A percentile compares a stretch with the other conserved stretches of the same genome.
These are phyloP conservation scores for Aureobasidium subglaciale DNA, from an alignment of 2,329 filamentous ascomycete species.

Conservation along the genomic window DNA sequence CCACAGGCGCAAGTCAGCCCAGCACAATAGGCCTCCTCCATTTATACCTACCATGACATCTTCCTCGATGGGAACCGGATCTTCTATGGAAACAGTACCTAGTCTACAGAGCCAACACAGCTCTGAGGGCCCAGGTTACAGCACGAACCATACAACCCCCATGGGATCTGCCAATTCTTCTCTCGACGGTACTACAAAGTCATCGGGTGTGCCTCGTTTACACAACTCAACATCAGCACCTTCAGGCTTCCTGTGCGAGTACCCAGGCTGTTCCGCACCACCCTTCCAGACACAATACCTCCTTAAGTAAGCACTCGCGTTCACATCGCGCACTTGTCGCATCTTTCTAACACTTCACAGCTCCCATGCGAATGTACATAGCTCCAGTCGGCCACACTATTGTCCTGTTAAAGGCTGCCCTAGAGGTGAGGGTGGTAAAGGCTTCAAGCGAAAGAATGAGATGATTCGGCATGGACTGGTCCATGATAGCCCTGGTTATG, in stretches of 20 bases:
- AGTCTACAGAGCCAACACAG: slow-evolving; percentile 23
- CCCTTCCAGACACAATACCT: slow-evolving; percentile 74
- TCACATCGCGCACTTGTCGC: not conserved
- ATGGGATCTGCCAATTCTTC: slow-evolving; percentile 25
- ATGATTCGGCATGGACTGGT: slow-evolving; percentile 78
- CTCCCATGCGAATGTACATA: slow-evolving; percentile 67
- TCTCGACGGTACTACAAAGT: slow-evolving; percentile 25
- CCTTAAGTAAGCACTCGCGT: slow-evolving; percentile 53
- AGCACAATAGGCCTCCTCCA: slow-evolving; percentile 4
- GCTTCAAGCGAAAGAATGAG: slow-evolving; percentile 63
- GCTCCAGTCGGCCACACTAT: slow-evolving; percentile 55
- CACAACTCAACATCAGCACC: slow-evolving; percentile 29
- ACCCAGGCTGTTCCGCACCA: slow-evolving; percentile 59
- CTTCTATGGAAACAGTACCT: slow-evolving; percentile 24
- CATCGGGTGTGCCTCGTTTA: slow-evolving; percentile 18
- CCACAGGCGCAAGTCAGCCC: not conserved
- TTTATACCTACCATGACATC: not conserved
- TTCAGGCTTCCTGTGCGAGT: slow-evolving; percentile 45
- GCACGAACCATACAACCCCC: slow-evolving; percentile 30
- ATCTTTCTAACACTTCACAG: slow-evolving; percentile 25
- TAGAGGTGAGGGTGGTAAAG: slow-evolving; percentile 55
- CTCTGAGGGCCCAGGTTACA: slow-evolving; percentile 27
- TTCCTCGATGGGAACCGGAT: slow-evolving; percentile 8
- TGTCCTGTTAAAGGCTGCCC: slow-evolving; percentile 53
- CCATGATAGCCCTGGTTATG: slow-evolving; percentile 88